Conservation (phyloP, 2,329 filamentous ascomycete genomes). For the Aspergillus pseudoviridinutans region DNA sequence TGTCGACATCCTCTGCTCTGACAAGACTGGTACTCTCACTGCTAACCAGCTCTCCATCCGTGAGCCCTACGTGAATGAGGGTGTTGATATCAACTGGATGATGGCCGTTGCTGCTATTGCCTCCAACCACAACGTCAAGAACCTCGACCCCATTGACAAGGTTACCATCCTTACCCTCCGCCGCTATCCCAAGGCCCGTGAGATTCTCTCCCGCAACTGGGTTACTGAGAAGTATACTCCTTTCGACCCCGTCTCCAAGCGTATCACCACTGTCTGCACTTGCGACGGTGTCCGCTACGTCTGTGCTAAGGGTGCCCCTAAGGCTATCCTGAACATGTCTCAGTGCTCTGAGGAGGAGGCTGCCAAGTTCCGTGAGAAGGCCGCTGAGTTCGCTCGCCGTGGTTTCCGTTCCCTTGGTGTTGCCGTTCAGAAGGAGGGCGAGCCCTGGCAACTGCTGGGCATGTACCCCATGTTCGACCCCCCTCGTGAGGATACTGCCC, state of each 20-base stretch:
- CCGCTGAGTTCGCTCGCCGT: conserved; percentile 70
- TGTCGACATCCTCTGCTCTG: conserved; percentile 75
- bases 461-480: conserved; percentile 79
- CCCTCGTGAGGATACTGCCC: conserved; percentile 72
- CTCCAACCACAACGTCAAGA: conserved; percentile 75
- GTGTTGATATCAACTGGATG: conserved; percentile 78
- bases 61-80: conserved; percentile 72
- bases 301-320: conserved; percentile 74
- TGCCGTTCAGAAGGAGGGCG: conserved; percentile 72
- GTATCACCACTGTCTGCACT: conserved; percentile 66
- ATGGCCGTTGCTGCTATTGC: conserved; percentile 75
- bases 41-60: conserved; percentile 65
- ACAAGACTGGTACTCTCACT: conserved; percentile 72
- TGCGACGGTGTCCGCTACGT: conserved; percentile 67
- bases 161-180: conserved; percentile 72
- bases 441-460: conserved; percentile 68
- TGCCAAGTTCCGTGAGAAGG: conserved; percentile 67
- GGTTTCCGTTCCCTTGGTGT: conserved; percentile 79
- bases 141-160: conserved; percentile 75
- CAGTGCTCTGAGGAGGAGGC: conserved; percentile 63
- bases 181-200: conserved; percentile 71
- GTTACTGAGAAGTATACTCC: conserved; percentile 69
- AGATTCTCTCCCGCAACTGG: conserved; percentile 72
- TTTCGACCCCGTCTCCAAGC: conserved; percentile 74
- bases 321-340: conserved; percentile 67